Base-by-base conservation (phyloP, 2,329 filamentous ascomycete genomes). In the Phyllosticta capitalensis region DNA sequence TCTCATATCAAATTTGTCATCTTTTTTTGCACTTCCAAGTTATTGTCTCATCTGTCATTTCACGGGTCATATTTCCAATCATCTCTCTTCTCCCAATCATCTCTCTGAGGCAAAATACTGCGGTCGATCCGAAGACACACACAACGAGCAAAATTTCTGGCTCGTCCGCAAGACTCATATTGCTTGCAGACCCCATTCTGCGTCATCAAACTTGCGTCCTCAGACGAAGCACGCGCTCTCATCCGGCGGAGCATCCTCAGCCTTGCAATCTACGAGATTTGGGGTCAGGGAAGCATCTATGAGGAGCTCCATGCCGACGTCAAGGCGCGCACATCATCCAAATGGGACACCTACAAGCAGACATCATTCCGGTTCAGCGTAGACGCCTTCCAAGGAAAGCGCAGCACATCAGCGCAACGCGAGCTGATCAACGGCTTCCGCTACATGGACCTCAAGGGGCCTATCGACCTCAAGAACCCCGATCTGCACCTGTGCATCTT, bases 261-360 rank as follows among this genome's bases (percentile, higher is more conserved):
- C 22, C 89, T 91, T 74, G 85, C 83, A 52, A 88, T 97, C 64
- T 89, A 94, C 76, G 90, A 95, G 70, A 82, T 96, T 63, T 97
- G 94, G 92, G 92, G 88, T 19, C 76, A 78, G 38, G 92, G 88
- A 14, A 67, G 75, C 10, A 84, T 79, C 52, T 86, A 95, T 67
- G 76, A 83, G 2, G 77, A 81, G 52, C 79, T 96, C 1, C 90
- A 95, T 68, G 74, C 76, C 52, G 80, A 84, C 58, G 79, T 95
- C 60, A 80, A 78, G 63, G 68, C 69, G 7, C 76, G 77, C 48
- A 88, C 88, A 0, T 67, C 79, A 3, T 75, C 83, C 58, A 76
- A 84, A 61, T 96, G 91, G 91, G 66, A 77, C 0, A 66, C 75
- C 9, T 95, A 91, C 74, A 75, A 78, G 61, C 70, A 76, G 0